Conservation (phyloP, 305 asterid genomes). For the Plantago rigida region DNA sequence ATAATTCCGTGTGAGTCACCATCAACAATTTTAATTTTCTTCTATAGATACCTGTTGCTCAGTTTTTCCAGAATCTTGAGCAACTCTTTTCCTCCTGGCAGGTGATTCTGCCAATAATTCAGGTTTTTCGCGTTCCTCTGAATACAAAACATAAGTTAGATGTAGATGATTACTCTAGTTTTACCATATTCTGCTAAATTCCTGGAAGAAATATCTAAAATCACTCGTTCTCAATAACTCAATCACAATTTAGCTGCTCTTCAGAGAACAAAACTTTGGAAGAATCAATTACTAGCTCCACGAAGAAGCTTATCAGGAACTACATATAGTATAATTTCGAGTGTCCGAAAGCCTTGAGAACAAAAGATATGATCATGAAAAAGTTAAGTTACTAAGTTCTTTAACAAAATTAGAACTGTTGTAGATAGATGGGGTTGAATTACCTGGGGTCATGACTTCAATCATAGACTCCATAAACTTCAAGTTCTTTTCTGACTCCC, state of each 20-base stretch:
- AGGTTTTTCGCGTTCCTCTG: constrained; percentile 97
- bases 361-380: background rate
- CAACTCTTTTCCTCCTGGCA: constrained; percentile 65
- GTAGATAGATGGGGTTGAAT: constrained; percentile 13
- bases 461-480: constrained; percentile 88
- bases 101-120: constrained; percentile 91
- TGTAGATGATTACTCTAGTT: background rate
- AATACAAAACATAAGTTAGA: constrained; percentile 24
- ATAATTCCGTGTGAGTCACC: constrained; percentile 4
- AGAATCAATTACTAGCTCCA: constrained; percentile 13
- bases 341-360: constrained; percentile 2
- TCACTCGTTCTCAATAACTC: background rate
- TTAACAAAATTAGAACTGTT: background rate
- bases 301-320: constrained; percentile 15
- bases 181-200: background rate
- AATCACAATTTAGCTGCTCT: background rate
- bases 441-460: constrained; percentile 92
- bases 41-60: constrained; percentile 71
- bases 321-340: constrained; percentile 6
- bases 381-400: constrained; percentile 12
- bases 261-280: background rate
- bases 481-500: constrained; percentile 84
- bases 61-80: constrained; percentile 85
- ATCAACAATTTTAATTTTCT: constrained; percentile 13
- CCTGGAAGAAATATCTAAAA: constrained; percentile 8